These are phyloP conservation scores for Dioscorea zingiberensis DNA, from an alignment of 106 monocot species.

Conservation along the genomic window DNA sequence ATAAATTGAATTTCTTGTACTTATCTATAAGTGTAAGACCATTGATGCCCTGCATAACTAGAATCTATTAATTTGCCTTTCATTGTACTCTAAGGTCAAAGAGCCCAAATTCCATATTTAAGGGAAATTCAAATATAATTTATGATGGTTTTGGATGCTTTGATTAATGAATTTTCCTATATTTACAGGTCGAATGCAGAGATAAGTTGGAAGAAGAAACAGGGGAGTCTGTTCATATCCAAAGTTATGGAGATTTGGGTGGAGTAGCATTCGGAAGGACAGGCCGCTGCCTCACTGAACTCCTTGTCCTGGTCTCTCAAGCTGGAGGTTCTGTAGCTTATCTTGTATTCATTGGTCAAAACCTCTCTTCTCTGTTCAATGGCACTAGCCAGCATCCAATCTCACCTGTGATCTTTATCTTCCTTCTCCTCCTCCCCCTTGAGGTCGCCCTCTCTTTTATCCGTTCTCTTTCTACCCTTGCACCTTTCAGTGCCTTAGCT, in stretches of 20 bases:
- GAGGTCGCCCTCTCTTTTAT: conserved; percentile 72
- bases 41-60: too few relatives aligned
- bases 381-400: conserved; percentile 7
- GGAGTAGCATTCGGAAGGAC: conserved; percentile 55
- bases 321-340: conserved; percentile 82
- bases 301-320: conserved; percentile 74
- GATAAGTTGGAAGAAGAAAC: conserved; percentile 50
- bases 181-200: conserved; percentile 69
- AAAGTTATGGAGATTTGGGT: conserved; percentile 83
- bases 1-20: too few relatives aligned
- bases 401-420: conserved; percentile 52
- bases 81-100: too few relatives aligned
- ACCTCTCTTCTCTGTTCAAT: conserved; percentile 61
- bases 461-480: conserved; percentile 65
- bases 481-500: conserved; percentile 87
- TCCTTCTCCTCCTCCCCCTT: conserved; percentile 65
- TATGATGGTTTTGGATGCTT: too few relatives aligned
- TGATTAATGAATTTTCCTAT: not conserved
- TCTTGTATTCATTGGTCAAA: conserved; percentile 88
- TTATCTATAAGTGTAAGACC: too few relatives aligned
- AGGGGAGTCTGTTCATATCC: conserved; percentile 15
- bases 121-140: too few relatives aligned
- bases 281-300: conserved; percentile 68
- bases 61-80: too few relatives aligned
- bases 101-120: too few relatives aligned